Conservation (phyloP, 176 grass and related monocot species). For the Cenchrus americanus region DNA sequence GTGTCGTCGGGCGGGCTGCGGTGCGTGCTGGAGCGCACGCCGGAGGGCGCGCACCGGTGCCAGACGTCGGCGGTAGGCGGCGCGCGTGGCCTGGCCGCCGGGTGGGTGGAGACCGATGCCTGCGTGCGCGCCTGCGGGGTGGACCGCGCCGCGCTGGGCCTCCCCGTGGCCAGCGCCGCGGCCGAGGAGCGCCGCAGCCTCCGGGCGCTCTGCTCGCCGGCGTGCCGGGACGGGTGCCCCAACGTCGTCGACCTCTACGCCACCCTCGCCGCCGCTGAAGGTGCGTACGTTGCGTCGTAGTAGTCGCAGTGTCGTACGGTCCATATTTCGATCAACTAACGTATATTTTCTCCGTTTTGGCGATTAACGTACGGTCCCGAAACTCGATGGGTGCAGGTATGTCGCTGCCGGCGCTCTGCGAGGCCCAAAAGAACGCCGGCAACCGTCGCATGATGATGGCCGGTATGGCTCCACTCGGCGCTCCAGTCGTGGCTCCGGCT, state of each 20-base stretch:
- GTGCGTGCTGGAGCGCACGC: slow-evolving; percentile 65
- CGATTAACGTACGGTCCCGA: too few species aligned
- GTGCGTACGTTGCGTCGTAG: background rate
- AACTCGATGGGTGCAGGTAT: background rate
- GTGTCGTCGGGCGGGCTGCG: slow-evolving; percentile 56
- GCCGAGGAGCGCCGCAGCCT: slow-evolving; percentile 39
- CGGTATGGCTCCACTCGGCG: slow-evolving; percentile 3
- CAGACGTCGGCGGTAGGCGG: slow-evolving; percentile 49
- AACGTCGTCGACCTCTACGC: slow-evolving; percentile 70
- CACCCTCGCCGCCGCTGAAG: slow-evolving; percentile 62
- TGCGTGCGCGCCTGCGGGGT: slow-evolving; percentile 54
- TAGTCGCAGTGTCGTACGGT: too few species aligned
- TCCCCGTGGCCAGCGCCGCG: slow-evolving; percentile 45
- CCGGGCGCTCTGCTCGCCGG: slow-evolving; percentile 56
- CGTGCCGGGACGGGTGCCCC: slow-evolving; percentile 52
- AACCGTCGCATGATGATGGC: slow-evolving; percentile 46
- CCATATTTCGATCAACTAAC: too few species aligned
- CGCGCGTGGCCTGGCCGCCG: slow-evolving; percentile 12
- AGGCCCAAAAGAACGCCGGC: background rate
- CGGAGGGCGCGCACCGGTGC: slow-evolving; percentile 42
- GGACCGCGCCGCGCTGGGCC: slow-evolving; percentile 52
- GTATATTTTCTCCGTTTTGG: too few species aligned
- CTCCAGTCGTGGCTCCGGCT: background rate
- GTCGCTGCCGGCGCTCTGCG: slow-evolving; percentile 33
- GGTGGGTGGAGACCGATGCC: slow-evolving; percentile 60